Evolutionary conservation across 371 early-diverging fungal genomes (phyloP).

Genomic region (Smittium mucronatum): DNA sequence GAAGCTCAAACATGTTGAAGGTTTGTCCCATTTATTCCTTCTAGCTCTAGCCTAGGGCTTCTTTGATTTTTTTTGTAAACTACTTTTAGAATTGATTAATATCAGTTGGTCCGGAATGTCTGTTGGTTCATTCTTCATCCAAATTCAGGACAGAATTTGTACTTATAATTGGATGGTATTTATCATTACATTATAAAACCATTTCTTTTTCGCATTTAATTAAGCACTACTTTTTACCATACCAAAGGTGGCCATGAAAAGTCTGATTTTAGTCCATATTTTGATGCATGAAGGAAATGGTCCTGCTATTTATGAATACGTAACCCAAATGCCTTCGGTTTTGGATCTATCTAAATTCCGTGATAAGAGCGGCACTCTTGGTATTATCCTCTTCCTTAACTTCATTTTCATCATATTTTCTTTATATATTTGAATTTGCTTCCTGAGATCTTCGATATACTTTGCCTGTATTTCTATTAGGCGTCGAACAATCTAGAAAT

Average conservation of each 20-base stretch:
- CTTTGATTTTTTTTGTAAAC: neutral
- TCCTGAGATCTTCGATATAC: too few species aligned
- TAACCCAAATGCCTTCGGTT: conserved; percentile 43
- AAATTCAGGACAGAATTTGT: conserved; percentile 43
- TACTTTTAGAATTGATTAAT: conserved; percentile 24
- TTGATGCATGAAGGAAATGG: conserved; percentile 69
- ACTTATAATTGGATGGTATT: conserved; percentile 70
- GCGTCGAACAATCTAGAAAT: conserved; percentile 51
- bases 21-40: conserved; percentile 35
- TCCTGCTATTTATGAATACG: conserved; percentile 51
- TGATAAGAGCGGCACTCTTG: conserved; percentile 45
- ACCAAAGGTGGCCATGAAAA: conserved; percentile 73
- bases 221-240: neutral
- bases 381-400: too few species aligned
- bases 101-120: conserved; percentile 32
- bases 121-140: conserved; percentile 44
- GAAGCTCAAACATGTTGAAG: conserved; percentile 72
- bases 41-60: neutral
- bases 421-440: too few species aligned
- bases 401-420: too few species aligned
- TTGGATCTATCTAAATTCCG: conserved; percentile 46
- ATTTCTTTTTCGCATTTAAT: conserved; percentile 18
- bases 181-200: conserved; percentile 1
- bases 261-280: conserved; percentile 71
- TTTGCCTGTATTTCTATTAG: conserved; percentile 8